Evolutionary conservation across 352 stramenopile species (phyloP).

Genomic region (Pythium vanterpoolii): DNA sequence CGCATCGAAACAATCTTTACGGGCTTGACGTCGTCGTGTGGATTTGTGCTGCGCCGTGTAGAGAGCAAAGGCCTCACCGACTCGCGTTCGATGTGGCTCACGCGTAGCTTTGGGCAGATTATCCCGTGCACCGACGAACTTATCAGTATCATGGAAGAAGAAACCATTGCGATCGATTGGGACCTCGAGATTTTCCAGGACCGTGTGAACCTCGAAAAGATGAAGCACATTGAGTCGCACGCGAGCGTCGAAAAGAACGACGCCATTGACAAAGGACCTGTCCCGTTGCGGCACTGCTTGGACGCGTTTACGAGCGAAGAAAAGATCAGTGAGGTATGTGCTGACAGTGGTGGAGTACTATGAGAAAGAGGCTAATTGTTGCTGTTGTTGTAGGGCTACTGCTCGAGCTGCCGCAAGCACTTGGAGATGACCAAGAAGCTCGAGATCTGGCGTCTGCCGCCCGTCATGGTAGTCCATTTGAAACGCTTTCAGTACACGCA

Average conservation of each 20-base stretch:
- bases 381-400: constrained; percentile 82
- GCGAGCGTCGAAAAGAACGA: constrained; percentile 82
- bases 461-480: constrained; percentile 98
- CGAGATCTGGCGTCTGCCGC: constrained; percentile 95
- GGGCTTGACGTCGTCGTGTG: constrained; percentile 64
- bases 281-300: constrained; percentile 75
- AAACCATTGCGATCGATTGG: constrained; percentile 87
- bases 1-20: constrained; percentile 83
- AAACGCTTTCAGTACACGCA: constrained; percentile 99
- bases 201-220: constrained; percentile 75
- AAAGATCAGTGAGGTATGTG: constrained; percentile 69
- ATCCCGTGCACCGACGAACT: constrained; percentile 76
- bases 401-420: constrained; percentile 94
- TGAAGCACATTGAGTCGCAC: constrained; percentile 83
- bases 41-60: constrained; percentile 77
- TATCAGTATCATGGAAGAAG: constrained; percentile 80
- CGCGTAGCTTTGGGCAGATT: constrained; percentile 72
- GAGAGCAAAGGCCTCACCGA: constrained; percentile 84
- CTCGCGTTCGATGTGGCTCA: constrained; percentile 74
- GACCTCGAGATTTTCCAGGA: constrained; percentile 83
- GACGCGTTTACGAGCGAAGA: constrained; percentile 85
- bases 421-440: constrained; percentile 98
- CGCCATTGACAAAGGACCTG: constrained; percentile 85
- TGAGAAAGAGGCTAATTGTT: too few species aligned
- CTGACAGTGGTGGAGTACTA: not conserved